These are phyloP conservation scores for Puccinia triticina DNA, from an alignment of 1,284 basidiomycete species.

Conservation along the genomic window DNA sequence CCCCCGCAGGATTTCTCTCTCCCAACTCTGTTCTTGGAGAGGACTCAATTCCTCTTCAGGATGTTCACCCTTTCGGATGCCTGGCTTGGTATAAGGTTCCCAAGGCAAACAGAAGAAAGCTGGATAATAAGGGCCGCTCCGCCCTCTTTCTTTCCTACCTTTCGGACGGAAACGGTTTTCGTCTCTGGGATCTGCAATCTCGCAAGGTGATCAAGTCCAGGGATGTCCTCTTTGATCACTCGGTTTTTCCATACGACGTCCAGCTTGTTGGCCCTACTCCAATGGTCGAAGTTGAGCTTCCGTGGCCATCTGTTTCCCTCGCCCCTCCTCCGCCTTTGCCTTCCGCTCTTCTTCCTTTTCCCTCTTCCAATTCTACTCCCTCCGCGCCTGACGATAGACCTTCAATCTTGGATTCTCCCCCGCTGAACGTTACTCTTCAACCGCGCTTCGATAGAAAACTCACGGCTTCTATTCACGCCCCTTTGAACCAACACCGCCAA, in stretches of 20 bases:
- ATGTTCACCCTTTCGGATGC: constrained; percentile 27
- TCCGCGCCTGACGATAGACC: too few relatives aligned
- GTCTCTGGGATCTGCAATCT: neutral
- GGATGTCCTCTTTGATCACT: neutral
- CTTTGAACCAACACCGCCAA: neutral
- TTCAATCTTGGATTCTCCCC: neutral
- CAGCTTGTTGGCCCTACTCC: neutral
- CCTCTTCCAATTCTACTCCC: too few relatives aligned
- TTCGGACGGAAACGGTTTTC: neutral
- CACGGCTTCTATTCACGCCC: neutral
- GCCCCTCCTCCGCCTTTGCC: too few relatives aligned
- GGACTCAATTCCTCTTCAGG: neutral
- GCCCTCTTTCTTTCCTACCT: neutral
- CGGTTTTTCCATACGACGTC: neutral
- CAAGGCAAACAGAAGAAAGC: neutral
- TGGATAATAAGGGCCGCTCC: neutral
- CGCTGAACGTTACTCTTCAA: too few relatives aligned
- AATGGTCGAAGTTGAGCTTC: neutral
- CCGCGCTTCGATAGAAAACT: neutral
- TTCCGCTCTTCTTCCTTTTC: too few relatives aligned
- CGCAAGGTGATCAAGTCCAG: neutral
- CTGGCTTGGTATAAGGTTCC: neutral
- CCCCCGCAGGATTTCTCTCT: neutral
- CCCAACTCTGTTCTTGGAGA: neutral
- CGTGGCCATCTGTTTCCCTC: neutral